Evolutionary conservation across 768 basidiomycete species (phyloP), one percentile per base, ranked within the genome.

Genomic region (Phylloporus scabripes): DNA sequence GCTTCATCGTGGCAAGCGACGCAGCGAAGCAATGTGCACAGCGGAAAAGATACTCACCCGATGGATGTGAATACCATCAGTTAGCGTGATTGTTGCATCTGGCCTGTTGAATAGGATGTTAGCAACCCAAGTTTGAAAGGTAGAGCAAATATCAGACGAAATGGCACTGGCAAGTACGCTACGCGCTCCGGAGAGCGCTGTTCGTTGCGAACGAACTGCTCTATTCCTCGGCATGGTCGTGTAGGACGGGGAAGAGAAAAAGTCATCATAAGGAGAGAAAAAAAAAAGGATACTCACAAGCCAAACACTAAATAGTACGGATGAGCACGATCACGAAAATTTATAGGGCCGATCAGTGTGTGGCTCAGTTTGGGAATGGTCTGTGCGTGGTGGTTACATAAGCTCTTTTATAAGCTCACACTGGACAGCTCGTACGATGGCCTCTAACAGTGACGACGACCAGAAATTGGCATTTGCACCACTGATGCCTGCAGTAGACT

Each of bases 231-330:
- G 74, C 87, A 88, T 82, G 79, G 87, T 87, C 86, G 85, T 83
- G 63, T 87, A 87, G 70, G 85, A 83, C 85, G 85, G 85, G 85
- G 85, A 87, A 88, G 85, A 87, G 86, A 87, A 87, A 75, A 75
- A 75, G 79, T 83, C 85, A 86, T 86, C 83, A 51, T 15, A 48
- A 45, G n/a, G 53, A 36, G 53, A 31, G 52, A 38, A 37, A 37
- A 41, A 24, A 17, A 1, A 32, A 11, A 11, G 0, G 23, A 41
- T 4, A 62, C 63, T 55, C 10, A 67, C 60, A 37, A 17, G 3
- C 31, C 11, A 8, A 38, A 29, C 7, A 40, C 4, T 11, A 20
- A 14, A 50, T n/a, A 14, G 31, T 2, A 1, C 7, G 5, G 0
- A 28, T 14, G 0, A 2, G 42, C 10, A n/a, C 15, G 37, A 33